These are phyloP conservation scores for Colletotrichum kahawae DNA, from an alignment of 2,329 filamentous ascomycete genomes.

Conservation along the genomic window DNA sequence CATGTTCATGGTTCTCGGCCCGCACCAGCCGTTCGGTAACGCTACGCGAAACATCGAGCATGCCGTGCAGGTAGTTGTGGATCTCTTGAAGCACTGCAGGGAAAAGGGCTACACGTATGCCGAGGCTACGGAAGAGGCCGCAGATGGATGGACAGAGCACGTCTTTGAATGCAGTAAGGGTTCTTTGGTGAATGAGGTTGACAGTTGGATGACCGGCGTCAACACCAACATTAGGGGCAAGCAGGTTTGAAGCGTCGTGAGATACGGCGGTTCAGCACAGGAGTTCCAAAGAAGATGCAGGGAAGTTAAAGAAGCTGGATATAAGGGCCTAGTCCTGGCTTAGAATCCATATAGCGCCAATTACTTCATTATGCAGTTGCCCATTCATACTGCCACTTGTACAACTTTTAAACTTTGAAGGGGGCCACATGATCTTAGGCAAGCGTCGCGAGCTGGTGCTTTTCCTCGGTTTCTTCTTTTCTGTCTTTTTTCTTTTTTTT, in stretches of 20 bases:
- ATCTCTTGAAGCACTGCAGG: slow-evolving; percentile 36
- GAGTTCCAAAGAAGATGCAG: slow-evolving; percentile 45
- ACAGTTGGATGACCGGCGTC: slow-evolving; percentile 61
- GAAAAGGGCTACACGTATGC: slow-evolving; percentile 37
- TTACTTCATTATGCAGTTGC: not conserved
- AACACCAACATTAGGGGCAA: slow-evolving; percentile 55
- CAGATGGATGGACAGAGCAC: slow-evolving; percentile 50
- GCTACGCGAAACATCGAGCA: slow-evolving; percentile 46
- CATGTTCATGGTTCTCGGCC: slow-evolving; percentile 51
- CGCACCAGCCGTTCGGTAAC: slow-evolving; percentile 49
- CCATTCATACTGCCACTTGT: not conserved
- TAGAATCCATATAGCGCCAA: not conserved
- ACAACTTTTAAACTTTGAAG: not conserved
- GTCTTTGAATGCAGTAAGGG: slow-evolving; percentile 51
- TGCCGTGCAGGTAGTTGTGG: slow-evolving; percentile 41
- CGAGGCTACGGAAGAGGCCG: slow-evolving; percentile 43
- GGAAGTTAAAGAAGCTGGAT: slow-evolving; percentile 32
- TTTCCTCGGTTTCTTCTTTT: too few relatives aligned
- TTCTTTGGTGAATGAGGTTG: slow-evolving; percentile 49
- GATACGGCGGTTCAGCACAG: slow-evolving; percentile 50
- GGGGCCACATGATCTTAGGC: not conserved
- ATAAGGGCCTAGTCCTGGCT: slow-evolving; percentile 25
- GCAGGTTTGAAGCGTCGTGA: slow-evolving; percentile 47
- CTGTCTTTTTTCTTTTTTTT: too few relatives aligned
- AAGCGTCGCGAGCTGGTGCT: not conserved